Conservation (phyloP, 331 rosid genomes). For the Ulmus americana region DNA sequence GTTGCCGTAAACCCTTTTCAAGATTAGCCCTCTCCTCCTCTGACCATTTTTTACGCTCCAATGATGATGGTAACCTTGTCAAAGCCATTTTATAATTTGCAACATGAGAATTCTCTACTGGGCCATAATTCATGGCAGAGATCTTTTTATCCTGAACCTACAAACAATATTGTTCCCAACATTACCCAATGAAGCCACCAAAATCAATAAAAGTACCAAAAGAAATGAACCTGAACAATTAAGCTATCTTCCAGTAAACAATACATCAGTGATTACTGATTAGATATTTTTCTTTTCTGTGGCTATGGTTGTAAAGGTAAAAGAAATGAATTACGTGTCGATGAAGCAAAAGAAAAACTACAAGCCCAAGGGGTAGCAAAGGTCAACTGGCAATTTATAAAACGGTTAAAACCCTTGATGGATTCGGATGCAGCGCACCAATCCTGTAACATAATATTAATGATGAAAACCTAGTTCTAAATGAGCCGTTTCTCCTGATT, state of each 20-base stretch:
- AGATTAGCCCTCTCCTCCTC: conserved; percentile 53
- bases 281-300: neutral
- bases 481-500: too few species aligned
- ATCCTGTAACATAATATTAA: too few species aligned
- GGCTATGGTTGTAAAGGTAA: neutral
- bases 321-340: neutral
- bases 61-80: conserved; percentile 51
- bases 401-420: neutral
- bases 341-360: neutral
- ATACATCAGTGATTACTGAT: neutral
- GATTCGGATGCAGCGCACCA: neutral
- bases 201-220: neutral
- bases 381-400: neutral
- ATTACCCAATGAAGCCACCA: conserved; percentile 18
- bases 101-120: conserved; percentile 65
- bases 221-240: neutral
- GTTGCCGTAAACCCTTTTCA: conserved; percentile 72
- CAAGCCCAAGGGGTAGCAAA: neutral
- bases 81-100: conserved; percentile 54
- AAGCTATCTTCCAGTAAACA: neutral
- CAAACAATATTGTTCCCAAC: conserved; percentile 7
- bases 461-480: too few species aligned
- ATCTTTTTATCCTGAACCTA: conserved; percentile 45
- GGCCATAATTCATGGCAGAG: conserved; percentile 58
- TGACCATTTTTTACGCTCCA: conserved; percentile 64